These are phyloP conservation scores for Prillingera fragicola DNA, from an alignment of 1,284 basidiomycete genomes.

Conservation along the genomic window DNA sequence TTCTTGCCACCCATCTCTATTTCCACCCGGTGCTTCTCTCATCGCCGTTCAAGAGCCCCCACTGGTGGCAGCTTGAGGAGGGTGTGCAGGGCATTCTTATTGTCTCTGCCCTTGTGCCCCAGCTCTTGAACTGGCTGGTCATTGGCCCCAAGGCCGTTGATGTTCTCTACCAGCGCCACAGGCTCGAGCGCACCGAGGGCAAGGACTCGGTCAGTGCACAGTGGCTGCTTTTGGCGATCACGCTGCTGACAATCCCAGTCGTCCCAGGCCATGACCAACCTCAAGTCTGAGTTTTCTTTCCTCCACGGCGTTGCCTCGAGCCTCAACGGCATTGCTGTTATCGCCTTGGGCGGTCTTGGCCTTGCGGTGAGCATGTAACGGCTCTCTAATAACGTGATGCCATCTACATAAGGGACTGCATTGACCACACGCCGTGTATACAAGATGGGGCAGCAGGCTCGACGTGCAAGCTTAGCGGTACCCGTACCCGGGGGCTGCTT, in stretches of 20 bases:
- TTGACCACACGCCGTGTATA: too few species aligned
- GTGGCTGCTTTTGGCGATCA: neutral
- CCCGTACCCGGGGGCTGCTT: neutral
- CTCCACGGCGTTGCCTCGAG: slow-evolving; percentile 60
- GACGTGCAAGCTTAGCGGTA: neutral
- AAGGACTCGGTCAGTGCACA: slow-evolving; percentile 45
- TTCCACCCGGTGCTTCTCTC: slow-evolving; percentile 59
- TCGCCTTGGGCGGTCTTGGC: slow-evolving; percentile 65
- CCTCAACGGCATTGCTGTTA: slow-evolving; percentile 58
- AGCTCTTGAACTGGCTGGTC: slow-evolving; percentile 48
- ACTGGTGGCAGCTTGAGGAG: slow-evolving; percentile 54
- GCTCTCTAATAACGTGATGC: too few species aligned
- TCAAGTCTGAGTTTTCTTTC: slow-evolving; percentile 60
- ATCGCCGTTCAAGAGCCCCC: slow-evolving; percentile 47
- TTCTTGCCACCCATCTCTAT: slow-evolving; percentile 60
- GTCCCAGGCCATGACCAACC: slow-evolving; percentile 61
- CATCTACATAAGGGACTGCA: too few species aligned
- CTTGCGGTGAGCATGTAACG: slow-evolving; percentile 51
- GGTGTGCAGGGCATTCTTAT: slow-evolving; percentile 67
- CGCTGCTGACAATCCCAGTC: slow-evolving; percentile 50
- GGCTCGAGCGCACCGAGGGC: slow-evolving; percentile 66
- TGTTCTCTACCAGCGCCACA: slow-evolving; percentile 66
- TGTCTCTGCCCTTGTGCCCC: slow-evolving; percentile 52
- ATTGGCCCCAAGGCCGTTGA: slow-evolving; percentile 43
- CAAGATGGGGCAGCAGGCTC: too few species aligned